phyloP scores from a whole-genome alignment of 1,284 basidiomycete species.

The Wolfiporia cocos region DNA sequence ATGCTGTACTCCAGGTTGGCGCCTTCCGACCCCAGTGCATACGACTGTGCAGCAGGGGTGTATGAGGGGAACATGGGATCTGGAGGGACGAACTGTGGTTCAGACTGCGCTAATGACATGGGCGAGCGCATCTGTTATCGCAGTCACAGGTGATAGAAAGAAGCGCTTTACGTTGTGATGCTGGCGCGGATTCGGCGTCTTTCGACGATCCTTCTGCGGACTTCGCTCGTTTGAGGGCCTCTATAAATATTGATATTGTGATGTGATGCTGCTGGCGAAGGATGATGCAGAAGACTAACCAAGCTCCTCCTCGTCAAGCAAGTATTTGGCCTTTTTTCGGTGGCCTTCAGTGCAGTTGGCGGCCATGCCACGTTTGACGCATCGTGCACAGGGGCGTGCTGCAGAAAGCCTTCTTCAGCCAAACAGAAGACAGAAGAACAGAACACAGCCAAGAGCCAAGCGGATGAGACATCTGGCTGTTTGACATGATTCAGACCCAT shows the following conservation, averaged over 20 bases:
- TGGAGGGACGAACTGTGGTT: constrained; percentile 32
- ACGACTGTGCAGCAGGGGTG: constrained; percentile 26
- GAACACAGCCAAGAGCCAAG: background rate
- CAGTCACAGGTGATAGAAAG: constrained; percentile 8
- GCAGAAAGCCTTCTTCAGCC: too few species aligned
- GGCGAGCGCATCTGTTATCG: constrained; percentile 7
- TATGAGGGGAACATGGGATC: constrained; percentile 48
- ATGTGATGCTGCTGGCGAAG: too few species aligned
- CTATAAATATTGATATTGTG: too few species aligned
- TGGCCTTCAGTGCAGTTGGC: constrained; percentile 90
- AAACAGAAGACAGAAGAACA: background rate
- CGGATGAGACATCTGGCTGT: too few species aligned
- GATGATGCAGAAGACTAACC: too few species aligned
- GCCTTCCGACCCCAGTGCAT: constrained; percentile 73
- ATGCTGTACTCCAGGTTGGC: constrained; percentile 92
- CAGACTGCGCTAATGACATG: constrained; percentile 11
- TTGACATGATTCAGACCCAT: too few species aligned
- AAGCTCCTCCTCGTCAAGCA: constrained; percentile 88
- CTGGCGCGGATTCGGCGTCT: constrained; percentile 19
- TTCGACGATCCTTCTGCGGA: constrained; percentile 26
- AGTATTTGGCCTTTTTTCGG: constrained; percentile 97
- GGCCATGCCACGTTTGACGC: constrained; percentile 89
- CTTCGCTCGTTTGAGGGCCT: constrained; percentile 55
- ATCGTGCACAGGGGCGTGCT: constrained; percentile 95
- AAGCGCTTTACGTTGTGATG: constrained; percentile 25